Evolutionary conservation across 148 eudicot species (phyloP).

Genomic region (Gaultheria prostrata): DNA sequence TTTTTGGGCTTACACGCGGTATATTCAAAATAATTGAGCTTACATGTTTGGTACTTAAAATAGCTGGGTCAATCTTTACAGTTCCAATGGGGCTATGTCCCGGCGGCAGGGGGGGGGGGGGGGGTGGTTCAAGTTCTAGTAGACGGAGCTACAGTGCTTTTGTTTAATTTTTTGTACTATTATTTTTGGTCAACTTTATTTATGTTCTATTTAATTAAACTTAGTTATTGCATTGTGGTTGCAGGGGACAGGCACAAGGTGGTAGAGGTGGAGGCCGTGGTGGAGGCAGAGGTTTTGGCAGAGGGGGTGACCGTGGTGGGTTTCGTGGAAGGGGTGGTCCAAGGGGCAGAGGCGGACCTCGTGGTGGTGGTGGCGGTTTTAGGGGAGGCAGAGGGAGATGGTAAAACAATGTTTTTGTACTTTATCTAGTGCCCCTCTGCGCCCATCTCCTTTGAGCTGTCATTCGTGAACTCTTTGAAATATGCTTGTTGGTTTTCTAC

Average conservation of each 20-base stretch:
- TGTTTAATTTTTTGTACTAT: too few species aligned
- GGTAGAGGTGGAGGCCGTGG: slow-evolving; percentile 56
- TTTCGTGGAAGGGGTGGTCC: slow-evolving; percentile 30
- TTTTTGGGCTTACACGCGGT: too few species aligned
- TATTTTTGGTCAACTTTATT: background rate
- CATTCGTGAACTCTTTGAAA: background rate
- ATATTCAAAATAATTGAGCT: too few species aligned
- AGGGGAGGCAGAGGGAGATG: slow-evolving; percentile 26
- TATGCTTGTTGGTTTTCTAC: background rate
- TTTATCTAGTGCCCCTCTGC: background rate
- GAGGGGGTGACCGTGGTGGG: slow-evolving; percentile 30
- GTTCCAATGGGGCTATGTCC: too few species aligned
- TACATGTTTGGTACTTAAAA: too few species aligned
- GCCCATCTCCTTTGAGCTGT: background rate
- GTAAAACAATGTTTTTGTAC: slow-evolving; percentile 13
- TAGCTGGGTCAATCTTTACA: too few species aligned
- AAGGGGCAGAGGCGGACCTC: slow-evolving; percentile 19
- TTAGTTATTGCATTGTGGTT: background rate
- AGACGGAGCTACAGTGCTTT: too few species aligned
- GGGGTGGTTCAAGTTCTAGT: too few species aligned
- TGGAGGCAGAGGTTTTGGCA: slow-evolving; percentile 46
- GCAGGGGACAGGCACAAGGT: slow-evolving; percentile 47
- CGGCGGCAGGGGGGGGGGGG: too few species aligned
- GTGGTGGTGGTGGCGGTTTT: slow-evolving; percentile 22
- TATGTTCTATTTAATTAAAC: background rate